A percentile compares a stretch with the other conserved stretches of the same genome.
Evolutionary conservation across 768 basidiomycete genomes (phyloP).

Genomic region (Lactarius psammicola): DNA sequence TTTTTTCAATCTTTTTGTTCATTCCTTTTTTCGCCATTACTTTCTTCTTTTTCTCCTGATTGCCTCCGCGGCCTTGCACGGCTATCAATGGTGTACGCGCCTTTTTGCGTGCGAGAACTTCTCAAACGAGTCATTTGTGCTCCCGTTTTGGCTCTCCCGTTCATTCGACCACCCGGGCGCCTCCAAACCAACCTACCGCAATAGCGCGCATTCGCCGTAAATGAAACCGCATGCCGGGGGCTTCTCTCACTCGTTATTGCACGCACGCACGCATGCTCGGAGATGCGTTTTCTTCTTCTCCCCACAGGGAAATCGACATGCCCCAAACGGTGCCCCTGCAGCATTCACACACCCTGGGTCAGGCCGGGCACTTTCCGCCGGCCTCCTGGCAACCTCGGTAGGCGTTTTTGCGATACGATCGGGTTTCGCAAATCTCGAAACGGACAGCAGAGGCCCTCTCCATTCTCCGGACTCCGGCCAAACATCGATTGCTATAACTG

Average conservation of each 20-base stretch:
- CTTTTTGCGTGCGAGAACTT: neutral
- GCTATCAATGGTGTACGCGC: neutral
- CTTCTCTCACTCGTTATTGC: neutral
- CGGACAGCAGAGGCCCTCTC: neutral
- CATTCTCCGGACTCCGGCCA: constrained; percentile 3
- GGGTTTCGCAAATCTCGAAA: neutral
- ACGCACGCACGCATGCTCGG: neutral
- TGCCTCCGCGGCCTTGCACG: neutral
- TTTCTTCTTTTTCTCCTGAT: constrained; percentile 1
- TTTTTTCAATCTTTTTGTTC: too few relatives aligned
- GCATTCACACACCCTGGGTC: neutral
- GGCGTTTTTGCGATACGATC: neutral
- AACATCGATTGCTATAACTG: neutral
- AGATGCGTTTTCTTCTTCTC: neutral
- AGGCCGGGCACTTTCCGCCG: neutral
- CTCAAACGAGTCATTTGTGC: neutral
- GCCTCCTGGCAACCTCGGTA: constrained; percentile 2
- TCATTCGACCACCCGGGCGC: neutral
- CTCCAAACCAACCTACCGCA: neutral
- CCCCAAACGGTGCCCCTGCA: neutral
- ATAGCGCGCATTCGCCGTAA: neutral
- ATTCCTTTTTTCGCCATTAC: neutral
- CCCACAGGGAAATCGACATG: neutral
- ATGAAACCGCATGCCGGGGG: neutral
- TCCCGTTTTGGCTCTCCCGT: neutral